Base-by-base conservation (phyloP, 495 filamentous ascomycete genomes). In the Xylaria curta region DNA sequence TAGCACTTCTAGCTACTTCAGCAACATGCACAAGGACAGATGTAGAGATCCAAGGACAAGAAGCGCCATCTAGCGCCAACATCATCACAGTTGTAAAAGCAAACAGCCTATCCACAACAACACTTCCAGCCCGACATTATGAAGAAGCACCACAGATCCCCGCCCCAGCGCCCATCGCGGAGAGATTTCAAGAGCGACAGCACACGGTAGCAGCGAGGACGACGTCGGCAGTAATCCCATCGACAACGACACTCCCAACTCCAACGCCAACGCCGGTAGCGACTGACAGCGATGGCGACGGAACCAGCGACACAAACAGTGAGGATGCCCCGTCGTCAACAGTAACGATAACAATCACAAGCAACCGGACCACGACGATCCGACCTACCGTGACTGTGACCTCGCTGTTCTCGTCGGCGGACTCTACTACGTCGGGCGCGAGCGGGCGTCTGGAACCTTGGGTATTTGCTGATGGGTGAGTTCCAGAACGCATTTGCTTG, bases 221-320 rank as follows among this genome's bases (percentile, higher is more conserved):
- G 38, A 44, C 60, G 13, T 42, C 60, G 21, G 60, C 5, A 2
- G 17, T 49, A 26, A 21, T 42, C 1, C 38, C 47, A 1, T 66
- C 63, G 33, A 53, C 53, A 33, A 15, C 46, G 9, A 51, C 28
- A 26, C 28, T 54, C 0, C 46, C 63, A 17, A 28, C 24, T 26
- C 46, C 63, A 4, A 31, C 40, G 17, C 38, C 60, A 10, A n/a
- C 31, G 1, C 38, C 38, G 19, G 15, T 6, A 38, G 38, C 58
- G 38, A 60, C 58, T 5, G 17, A 19, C n/a, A 21, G 58, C 59
- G 10, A 5, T 24, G 10, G 21, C 26, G n/a, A 46, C 10, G 70
- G 75, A 38, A 73, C 72, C 21, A 75, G 72, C 61, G 67, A 63
- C n/a, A 36, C 69, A 10, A 68, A 69, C 38, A 67, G 21, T 10